phyloP scores from a whole-genome alignment of 257 asterid species.

The Eustoma russellianum region DNA sequence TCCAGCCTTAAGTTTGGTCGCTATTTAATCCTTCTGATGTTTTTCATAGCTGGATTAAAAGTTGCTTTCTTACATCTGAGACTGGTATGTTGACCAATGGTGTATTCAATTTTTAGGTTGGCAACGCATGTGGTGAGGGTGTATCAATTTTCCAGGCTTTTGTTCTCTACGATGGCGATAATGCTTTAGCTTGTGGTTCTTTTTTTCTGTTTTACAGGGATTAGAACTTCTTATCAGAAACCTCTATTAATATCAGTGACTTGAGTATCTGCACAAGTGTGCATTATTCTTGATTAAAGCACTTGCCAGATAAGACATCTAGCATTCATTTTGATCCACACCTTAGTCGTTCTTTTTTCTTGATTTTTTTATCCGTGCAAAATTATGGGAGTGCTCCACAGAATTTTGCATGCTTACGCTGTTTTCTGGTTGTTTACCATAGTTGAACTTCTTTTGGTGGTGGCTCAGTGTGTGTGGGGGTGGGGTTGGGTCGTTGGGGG shows the following conservation, averaged over 20 bases:
- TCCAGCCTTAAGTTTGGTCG: slow-evolving; percentile 45
- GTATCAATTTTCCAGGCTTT: slow-evolving; percentile 88
- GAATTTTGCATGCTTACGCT: too few species aligned
- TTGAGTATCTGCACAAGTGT: slow-evolving; percentile 10
- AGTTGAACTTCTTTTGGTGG: too few species aligned
- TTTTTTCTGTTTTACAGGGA: slow-evolving; percentile 63
- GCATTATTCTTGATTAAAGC: background rate
- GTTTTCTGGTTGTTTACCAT: too few species aligned
- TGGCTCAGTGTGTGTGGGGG: too few species aligned
- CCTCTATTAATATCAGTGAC: slow-evolving; percentile 17
- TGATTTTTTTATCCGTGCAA: background rate
- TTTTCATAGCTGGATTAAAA: slow-evolving; percentile 68
- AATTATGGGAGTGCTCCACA: too few species aligned
- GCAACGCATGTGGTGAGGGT: slow-evolving; percentile 98
- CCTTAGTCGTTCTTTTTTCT: background rate
- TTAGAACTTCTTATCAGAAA: slow-evolving; percentile 15
- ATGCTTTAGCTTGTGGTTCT: slow-evolving; percentile 60
- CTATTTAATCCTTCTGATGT: slow-evolving; percentile 50
- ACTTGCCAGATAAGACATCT: background rate
- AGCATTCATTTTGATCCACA: background rate
- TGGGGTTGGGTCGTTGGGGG: too few species aligned
- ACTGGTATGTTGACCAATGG: slow-evolving; percentile 79
- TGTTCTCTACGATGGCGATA: slow-evolving; percentile 77
- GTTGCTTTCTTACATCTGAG: slow-evolving; percentile 52
- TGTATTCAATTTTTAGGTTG: slow-evolving; percentile 94